Percentiles rank a stretch among this genome's conserved stretches.
phyloP scores from a whole-genome alignment of 768 basidiomycete species.

The Mycena capillaripes region DNA sequence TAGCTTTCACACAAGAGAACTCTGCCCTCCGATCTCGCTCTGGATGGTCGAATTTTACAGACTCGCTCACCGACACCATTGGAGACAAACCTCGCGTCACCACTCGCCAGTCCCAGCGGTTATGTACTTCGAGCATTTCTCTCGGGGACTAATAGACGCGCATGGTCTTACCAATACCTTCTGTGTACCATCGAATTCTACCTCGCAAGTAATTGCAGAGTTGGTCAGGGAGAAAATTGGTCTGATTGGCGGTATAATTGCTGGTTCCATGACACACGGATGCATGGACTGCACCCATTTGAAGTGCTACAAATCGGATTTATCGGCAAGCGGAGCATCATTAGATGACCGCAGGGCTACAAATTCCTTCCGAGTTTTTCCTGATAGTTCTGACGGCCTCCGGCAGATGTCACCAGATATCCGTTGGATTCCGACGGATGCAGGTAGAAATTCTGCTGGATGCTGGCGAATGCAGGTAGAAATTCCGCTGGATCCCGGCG shows the following conservation, averaged over 20 bases:
- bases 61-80: background rate
- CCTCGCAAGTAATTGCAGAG: background rate
- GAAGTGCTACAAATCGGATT: background rate
- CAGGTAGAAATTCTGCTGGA: background rate
- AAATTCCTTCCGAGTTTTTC: no score
- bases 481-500: no score
- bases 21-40: background rate
- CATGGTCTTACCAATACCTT: constrained; percentile 28
- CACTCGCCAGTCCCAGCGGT: constrained; percentile 40
- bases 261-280: background rate
- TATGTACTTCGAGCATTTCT: constrained; percentile 45
- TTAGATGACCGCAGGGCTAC: background rate
- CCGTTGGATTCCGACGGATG: background rate
- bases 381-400: background rate
- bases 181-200: constrained; percentile 31
- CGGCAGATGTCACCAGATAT: background rate
- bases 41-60: background rate
- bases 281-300: background rate
- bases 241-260: background rate
- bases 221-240: background rate
- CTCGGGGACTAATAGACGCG: constrained; percentile 35
- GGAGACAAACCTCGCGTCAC: constrained; percentile 27
- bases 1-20: background rate
- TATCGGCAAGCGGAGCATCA: background rate
- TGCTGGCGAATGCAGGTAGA: background rate